A percentile compares a stretch with the other conserved stretches of the same genome.
These are phyloP conservation scores for Mercurialis annua DNA, from an alignment of 345 rosid species.

Conservation along the genomic window DNA sequence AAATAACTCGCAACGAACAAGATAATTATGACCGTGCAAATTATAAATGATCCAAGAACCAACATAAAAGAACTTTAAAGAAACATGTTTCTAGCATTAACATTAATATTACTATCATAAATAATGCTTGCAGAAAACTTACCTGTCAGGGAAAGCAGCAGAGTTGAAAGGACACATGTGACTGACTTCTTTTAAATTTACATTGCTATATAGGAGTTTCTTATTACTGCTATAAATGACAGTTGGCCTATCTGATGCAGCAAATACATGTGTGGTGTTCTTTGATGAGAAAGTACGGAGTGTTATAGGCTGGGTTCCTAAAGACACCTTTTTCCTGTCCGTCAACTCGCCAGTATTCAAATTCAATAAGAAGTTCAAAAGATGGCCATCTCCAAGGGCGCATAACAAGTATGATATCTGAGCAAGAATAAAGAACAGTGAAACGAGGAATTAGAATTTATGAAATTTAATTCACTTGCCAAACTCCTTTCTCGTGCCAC, in stretches of 20 bases:
- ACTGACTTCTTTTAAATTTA: conserved; percentile 92
- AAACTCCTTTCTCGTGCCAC: background rate
- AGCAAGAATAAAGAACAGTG: conserved; percentile 17
- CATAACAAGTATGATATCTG: conserved; percentile 92
- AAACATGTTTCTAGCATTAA: background rate
- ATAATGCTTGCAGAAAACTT: conserved; percentile 3
- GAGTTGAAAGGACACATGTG: conserved; percentile 95
- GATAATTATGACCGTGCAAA: background rate
- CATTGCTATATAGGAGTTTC: conserved; percentile 91
- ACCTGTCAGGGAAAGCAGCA: conserved; percentile 98
- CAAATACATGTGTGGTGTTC: conserved; percentile 83
- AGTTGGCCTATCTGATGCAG: conserved; percentile 95
- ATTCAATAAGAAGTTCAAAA: conserved; percentile 75
- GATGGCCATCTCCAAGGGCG: conserved; percentile 98
- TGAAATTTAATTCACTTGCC: background rate
- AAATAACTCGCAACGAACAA: background rate
- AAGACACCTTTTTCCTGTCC: conserved; percentile 82
- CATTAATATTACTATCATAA: background rate
- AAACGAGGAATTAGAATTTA: background rate
- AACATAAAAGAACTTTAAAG: background rate
- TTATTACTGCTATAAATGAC: conserved; percentile 97
- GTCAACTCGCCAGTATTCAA: conserved; percentile 64
- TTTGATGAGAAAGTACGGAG: conserved; percentile 96
- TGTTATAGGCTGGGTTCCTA: conserved; percentile 94
- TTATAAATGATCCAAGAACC: background rate